Evolutionary conservation across 1,139 yeast genomes (phyloP), one percentile per base, ranked within the genome.

Genomic region (Debaryomyces nepalensis): DNA sequence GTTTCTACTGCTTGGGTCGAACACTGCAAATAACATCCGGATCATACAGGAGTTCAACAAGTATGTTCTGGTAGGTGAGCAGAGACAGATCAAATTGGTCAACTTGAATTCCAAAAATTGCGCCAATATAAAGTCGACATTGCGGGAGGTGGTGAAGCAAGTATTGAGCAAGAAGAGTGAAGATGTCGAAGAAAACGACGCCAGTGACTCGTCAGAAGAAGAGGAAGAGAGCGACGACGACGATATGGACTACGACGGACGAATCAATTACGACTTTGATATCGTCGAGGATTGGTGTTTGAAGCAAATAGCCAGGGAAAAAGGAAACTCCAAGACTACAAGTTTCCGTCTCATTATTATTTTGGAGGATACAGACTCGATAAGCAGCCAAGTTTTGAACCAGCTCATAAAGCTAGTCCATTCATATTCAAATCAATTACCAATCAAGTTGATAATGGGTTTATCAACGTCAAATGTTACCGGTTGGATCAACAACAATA

Each of bases 341-440:
- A 44, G 42, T 21, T 40, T 64, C 10, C 53, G 73, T 16, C 54
- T 77, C 14, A 61, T 79, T 10, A 59, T 81, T 4, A 61, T 82
- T 5, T 55, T 85, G n/a, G 87, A 84, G 52, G 89, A 84, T 55
- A 75, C 86, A 1, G 87, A 81, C 51, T 73, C 85, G 2, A 73
- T 84, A 44, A 76, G 74, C 31, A 64, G 72, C 8, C 70, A 68
- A n/a, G 67, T 81, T 2, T 56, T 84, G 16, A 69, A 80, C 34
- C 79, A 74, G 20, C 55, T 83, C 26, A 53, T 84, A 18, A 69
- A 68, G 38, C 57, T 79, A 32, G 57, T 83, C 38, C 73, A 76
- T 50, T 63, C 68, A 2, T 65, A 65, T 43, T 50, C 64, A 7
- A 37, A 63, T 1, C 60, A 64, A 23, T 51, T 70, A 14, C 80